Evolutionary conservation across 768 basidiomycete species (phyloP).

Genomic region (Collybiopsis luxurians): DNA sequence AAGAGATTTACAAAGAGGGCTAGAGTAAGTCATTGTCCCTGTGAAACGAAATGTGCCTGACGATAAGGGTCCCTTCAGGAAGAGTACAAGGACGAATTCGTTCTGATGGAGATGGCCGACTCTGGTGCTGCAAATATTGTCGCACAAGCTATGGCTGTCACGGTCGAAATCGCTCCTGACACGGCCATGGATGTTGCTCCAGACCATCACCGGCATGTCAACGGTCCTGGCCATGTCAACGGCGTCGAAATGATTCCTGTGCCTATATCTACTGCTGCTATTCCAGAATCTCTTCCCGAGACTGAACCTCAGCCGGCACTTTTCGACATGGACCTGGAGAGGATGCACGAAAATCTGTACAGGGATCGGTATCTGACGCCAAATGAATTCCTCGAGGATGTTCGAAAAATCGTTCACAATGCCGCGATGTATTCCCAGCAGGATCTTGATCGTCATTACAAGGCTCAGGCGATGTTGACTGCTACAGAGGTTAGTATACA

Average conservation of each 20-base stretch:
- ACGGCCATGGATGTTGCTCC: background rate
- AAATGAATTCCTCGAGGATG: slow-evolving; percentile 81
- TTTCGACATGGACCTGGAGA: slow-evolving; percentile 89
- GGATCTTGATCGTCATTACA: slow-evolving; percentile 71
- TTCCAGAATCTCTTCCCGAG: background rate
- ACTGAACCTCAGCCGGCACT: slow-evolving; percentile 45
- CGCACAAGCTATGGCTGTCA: background rate
- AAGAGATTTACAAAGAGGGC: slow-evolving; percentile 86
- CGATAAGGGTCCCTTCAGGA: background rate
- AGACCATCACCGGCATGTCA: slow-evolving; percentile 21
- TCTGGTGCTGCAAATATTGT: background rate
- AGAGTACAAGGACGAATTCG: slow-evolving; percentile 67
- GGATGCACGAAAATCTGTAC: slow-evolving; percentile 84
- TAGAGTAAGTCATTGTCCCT: slow-evolving; percentile 43
- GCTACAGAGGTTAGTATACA: slow-evolving; percentile 83
- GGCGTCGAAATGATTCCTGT: slow-evolving; percentile 20
- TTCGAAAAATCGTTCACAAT: slow-evolving; percentile 79
- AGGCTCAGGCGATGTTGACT: slow-evolving; percentile 73
- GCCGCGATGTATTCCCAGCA: slow-evolving; percentile 52
- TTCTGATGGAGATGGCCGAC: slow-evolving; percentile 25
- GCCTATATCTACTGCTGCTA: too few species aligned
- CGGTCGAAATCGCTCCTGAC: background rate
- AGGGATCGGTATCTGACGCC: slow-evolving; percentile 85
- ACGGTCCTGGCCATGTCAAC: slow-evolving; percentile 36
- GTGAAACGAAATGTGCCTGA: background rate